Percentiles rank a stretch among this genome's conserved stretches.
Conservation (phyloP, 2,329 filamentous ascomycete species). For the Fusarium falciforme region DNA sequence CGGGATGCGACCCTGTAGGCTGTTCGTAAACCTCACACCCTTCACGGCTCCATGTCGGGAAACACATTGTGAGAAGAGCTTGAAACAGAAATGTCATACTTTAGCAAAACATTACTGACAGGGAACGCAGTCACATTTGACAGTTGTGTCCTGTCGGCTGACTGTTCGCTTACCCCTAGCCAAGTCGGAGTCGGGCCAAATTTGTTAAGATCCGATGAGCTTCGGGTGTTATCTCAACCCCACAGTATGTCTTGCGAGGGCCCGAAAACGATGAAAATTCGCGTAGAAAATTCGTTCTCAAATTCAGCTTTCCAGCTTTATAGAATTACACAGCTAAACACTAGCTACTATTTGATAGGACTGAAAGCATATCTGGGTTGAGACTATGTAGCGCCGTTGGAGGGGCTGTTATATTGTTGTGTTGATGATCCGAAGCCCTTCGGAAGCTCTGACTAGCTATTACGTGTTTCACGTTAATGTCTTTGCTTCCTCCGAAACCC, state of each 20-base stretch:
- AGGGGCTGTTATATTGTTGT: background rate
- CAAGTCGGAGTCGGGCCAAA: background rate
- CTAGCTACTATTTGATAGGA: background rate
- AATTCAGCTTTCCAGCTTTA: background rate
- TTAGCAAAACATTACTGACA: background rate
- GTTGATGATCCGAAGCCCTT: background rate
- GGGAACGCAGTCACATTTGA: background rate
- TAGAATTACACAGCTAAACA: background rate
- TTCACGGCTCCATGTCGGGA: background rate
- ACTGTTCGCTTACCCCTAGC: background rate
- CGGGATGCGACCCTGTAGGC: too few relatives aligned
- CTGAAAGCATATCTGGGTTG: too few relatives aligned
- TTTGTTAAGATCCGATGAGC: background rate
- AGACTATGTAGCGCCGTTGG: background rate
- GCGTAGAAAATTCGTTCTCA: background rate
- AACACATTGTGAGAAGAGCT: background rate
- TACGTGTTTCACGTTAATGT: background rate
- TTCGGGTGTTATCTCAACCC: background rate
- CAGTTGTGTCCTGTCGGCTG: background rate
- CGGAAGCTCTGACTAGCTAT: background rate
- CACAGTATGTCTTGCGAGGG: background rate
- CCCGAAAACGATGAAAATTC: background rate
- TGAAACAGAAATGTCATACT: background rate
- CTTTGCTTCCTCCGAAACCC: background rate
- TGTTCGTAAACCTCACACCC: background rate